Base-by-base conservation (phyloP, 306 rosid genomes). In the Rosa lucieae region DNA sequence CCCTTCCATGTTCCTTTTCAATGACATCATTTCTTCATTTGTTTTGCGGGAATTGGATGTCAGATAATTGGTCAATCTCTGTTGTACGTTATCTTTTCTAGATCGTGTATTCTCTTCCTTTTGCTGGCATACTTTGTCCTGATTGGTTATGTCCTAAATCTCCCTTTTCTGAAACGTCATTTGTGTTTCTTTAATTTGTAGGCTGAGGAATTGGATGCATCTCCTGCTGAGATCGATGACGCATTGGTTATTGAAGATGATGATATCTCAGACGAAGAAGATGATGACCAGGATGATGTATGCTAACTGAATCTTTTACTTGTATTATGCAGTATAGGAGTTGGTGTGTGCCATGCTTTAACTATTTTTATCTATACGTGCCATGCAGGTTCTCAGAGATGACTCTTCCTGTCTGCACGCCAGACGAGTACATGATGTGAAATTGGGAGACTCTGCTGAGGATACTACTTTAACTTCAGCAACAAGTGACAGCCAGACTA, bases 371-470 rank as follows among this genome's bases (percentile, higher is more conserved):
- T 46, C 26, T 3, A 67, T 72, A 39, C 8, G 23, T 72, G 14
- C 63, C 55, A 12, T 86, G 76, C 89, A 96, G 99, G 92, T 93
- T 51, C 91, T 96, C 58, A 78, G 96, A 88, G 98, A 96, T 77
- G 98, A 89, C 77, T 91, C 98, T 93, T 78, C 99, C 97, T 76
- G 87, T 91, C 80, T 91, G 98, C 87, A 78, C 84, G 84, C 98
- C 99, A 73, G 99, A 96, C 72, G 90, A 93, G 99, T 96, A 58
- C 99, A 96, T 53, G 99, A 96, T 85, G 99, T 96, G 51, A 93
- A 92, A 84, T 86, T 96, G 89, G 98, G 97, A 4, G 99, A 96
- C 43, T 79, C 92, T 5, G 88, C 85, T 6, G 99, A 96, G 82
- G 99, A 93, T 32, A 68, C 85, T 78, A 77, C 76, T 78, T 85